Base-by-base conservation (phyloP, 31 red algal genomes). In the Odonthalia washingtoniensis region DNA sequence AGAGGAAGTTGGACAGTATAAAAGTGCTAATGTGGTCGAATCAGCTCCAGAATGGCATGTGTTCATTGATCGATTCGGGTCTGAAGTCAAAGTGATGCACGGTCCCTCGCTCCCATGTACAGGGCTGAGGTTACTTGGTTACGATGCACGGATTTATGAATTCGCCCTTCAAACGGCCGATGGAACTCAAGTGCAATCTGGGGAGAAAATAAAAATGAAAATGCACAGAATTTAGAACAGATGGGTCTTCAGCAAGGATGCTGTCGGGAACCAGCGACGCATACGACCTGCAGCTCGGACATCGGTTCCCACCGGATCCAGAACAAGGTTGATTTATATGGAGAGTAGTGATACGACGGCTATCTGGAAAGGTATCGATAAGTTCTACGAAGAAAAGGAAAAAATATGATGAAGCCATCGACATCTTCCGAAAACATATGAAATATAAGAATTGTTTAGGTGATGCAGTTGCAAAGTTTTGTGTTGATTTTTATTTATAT, bases 1-100 rank as follows among this genome's bases (percentile, higher is more conserved):
- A 42, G 89, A 97, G 27, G 93, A 97, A n/a, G 95, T 97, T 81
- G 98, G 98, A 42, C 93, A 95, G 65, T 96, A 97, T 46, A 61
- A 62, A 30, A 82, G 74, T 17, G 73, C 77, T 33, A 88, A 91
- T 17, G 79, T 61, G 1, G 33, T 52, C 5, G 98, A 99, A 85
- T 93, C 94, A 64, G 82, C 36, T 43, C 63, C 75, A 14, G 93
- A 93, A 14, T 70, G 65, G 45, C 90, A 94, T 64, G 72, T 96
- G 27, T 84, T 74, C 62, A 99, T 99, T 45, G 65, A 75, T 39
- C 89, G 89, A 32, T 94, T 99, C 28, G 76, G 81, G 46, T 87
- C 90, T 21, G 87, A 95, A 63, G 95, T 97, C 27, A 63, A 78
- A n/a, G 93, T 97, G 16, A 80, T 97, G 5, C 91, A 85, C 34